A percentile compares a stretch with the other conserved stretches of the same genome.
Evolutionary conservation across 345 rosid species (phyloP).

Genomic region (Dovyalis caffra): DNA sequence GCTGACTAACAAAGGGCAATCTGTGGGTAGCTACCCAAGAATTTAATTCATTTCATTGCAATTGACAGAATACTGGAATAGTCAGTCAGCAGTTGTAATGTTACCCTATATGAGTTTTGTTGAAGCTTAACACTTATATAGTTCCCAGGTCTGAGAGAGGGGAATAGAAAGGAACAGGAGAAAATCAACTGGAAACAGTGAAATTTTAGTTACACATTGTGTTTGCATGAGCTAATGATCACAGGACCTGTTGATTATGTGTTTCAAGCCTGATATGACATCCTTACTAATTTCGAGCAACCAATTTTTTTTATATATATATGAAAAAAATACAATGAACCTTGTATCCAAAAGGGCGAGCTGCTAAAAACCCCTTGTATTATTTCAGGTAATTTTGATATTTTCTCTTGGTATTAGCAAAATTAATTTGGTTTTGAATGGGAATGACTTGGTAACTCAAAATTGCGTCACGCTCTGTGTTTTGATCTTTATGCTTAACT

Average conservation of each 20-base stretch:
- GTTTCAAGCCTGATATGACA: neutral
- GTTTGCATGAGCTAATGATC: slow-evolving; percentile 7
- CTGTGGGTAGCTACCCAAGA: neutral
- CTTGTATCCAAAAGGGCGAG: too few species aligned
- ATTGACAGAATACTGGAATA: neutral
- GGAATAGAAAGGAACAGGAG: neutral
- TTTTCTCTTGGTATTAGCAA: too few species aligned
- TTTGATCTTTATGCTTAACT: too few species aligned
- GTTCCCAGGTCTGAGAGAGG: neutral
- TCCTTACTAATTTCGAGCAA: neutral
- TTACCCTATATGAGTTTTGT: slow-evolving; percentile 18
- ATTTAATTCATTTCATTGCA: slow-evolving; percentile 20
- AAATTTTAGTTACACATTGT: neutral
- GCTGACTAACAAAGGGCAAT: slow-evolving; percentile 43
- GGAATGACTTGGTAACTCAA: too few species aligned
- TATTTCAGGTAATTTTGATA: too few species aligned
- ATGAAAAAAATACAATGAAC: too few species aligned
- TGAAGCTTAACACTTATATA: neutral
- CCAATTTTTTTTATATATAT: neutral
- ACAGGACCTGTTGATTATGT: neutral
- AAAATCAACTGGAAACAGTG: neutral
- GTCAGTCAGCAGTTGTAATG: slow-evolving; percentile 1
- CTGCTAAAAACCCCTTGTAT: too few species aligned
- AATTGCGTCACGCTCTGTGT: too few species aligned
- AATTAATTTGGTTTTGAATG: too few species aligned